A percentile compares a stretch with the other conserved stretches of the same genome.
phyloP scores from a whole-genome alignment of 2,329 filamentous ascomycete genomes.

The Camillea tinctor region DNA sequence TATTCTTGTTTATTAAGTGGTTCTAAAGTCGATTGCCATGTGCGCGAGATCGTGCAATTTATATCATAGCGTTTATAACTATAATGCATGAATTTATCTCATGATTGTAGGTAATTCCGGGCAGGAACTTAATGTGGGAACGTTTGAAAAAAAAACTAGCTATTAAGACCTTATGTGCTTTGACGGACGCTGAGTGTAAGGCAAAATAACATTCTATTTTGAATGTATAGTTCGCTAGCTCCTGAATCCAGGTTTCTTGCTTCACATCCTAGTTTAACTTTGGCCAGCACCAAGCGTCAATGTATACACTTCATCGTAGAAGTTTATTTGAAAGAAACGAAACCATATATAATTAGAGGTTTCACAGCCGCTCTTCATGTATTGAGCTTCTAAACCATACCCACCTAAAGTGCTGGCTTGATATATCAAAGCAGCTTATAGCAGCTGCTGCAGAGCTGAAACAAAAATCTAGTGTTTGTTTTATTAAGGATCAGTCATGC shows the following conservation, averaged over 20 bases:
- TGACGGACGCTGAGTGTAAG: too few relatives aligned
- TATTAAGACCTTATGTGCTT: too few relatives aligned
- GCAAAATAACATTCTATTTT: too few relatives aligned
- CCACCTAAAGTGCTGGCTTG: background rate
- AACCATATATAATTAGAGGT: background rate
- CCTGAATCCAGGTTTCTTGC: too few relatives aligned
- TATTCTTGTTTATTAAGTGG: background rate
- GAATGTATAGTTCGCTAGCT: too few relatives aligned
- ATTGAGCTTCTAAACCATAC: background rate
- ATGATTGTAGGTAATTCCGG: too few relatives aligned
- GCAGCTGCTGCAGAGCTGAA: background rate
- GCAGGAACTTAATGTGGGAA: too few relatives aligned
- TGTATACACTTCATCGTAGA: too few relatives aligned
- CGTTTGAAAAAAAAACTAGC: too few relatives aligned
- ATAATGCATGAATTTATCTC: background rate
- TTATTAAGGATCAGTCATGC: background rate
- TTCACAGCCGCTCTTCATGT: background rate
- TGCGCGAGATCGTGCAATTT: background rate
- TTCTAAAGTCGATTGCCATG: background rate
- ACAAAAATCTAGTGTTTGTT: background rate
- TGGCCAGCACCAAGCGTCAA: too few relatives aligned
- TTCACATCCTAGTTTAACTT: too few relatives aligned
- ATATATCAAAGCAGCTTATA: background rate
- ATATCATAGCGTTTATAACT: background rate
- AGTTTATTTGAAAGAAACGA: too few relatives aligned